Conservation (phyloP, 768 basidiomycete species). For the Rhodotorula kratochvilovae region DNA sequence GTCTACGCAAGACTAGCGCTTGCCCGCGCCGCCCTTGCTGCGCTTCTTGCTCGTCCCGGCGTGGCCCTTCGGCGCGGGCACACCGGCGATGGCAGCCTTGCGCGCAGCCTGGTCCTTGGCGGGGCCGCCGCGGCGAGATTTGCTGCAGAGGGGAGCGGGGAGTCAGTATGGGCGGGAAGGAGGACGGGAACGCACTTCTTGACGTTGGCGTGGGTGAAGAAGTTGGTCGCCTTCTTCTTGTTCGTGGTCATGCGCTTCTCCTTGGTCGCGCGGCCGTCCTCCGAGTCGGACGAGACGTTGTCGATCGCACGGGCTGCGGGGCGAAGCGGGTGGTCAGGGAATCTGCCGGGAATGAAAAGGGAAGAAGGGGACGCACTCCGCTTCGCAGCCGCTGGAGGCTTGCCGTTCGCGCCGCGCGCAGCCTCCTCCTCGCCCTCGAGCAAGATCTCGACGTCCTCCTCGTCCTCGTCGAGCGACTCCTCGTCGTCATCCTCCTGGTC, state of each 20-base stretch:
- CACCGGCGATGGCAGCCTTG: slow-evolving; percentile 3
- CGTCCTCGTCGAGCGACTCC: slow-evolving; percentile 24
- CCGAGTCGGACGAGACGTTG: slow-evolving; percentile 47
- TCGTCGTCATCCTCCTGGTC: slow-evolving; percentile 33
- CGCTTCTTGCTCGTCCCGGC: slow-evolving; percentile 29
- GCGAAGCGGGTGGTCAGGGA: no score
- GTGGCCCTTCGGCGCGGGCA: slow-evolving; percentile 19
- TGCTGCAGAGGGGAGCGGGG: slow-evolving; percentile 14
- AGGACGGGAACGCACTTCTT: slow-evolving; percentile 29
- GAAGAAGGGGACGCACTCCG: slow-evolving; percentile 18
- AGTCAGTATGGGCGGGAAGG: not conserved
- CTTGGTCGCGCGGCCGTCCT: slow-evolving; percentile 51
- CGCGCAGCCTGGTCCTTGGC: slow-evolving; percentile 24
- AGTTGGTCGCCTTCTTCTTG: slow-evolving; percentile 86
- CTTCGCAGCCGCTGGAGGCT: not conserved
- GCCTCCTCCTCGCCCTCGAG: not conserved
- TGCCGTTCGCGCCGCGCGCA: not conserved
- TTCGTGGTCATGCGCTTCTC: slow-evolving; percentile 84
- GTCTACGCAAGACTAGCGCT: not conserved
- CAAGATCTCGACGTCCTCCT: slow-evolving; percentile 41
- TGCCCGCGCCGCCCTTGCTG: not conserved
- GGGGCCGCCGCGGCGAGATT: slow-evolving; percentile 31
- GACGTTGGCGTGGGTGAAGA: slow-evolving; percentile 40
- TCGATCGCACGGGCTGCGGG: slow-evolving; percentile 43
- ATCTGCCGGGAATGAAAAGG: not conserved